These are phyloP conservation scores for Backusella tuberculispora DNA, from an alignment of 192 early-diverging fungal species.

Conservation along the genomic window DNA sequence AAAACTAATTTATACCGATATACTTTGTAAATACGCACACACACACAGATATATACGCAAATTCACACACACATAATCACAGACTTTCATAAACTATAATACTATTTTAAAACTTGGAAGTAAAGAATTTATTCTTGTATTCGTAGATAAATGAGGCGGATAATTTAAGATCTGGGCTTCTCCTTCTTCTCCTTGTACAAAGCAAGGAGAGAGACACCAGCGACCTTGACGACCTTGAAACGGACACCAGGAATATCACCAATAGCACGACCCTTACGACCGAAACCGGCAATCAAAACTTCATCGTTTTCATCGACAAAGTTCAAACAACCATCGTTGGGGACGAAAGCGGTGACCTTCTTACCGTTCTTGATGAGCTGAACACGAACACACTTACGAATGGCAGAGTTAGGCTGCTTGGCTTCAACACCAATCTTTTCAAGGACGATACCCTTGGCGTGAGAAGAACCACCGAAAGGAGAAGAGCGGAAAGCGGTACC, in stretches of 20 bases:
- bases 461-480: slow-evolving; percentile 99
- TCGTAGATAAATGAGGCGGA: neutral
- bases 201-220: slow-evolving; percentile 98
- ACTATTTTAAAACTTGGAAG: neutral
- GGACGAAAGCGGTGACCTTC: slow-evolving; percentile 99
- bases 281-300: slow-evolving; percentile 99
- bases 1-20: neutral
- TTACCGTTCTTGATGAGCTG: slow-evolving; percentile 99
- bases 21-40: neutral
- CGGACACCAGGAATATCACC: slow-evolving; percentile 99
- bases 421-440: slow-evolving; percentile 99
- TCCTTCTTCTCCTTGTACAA: slow-evolving; percentile 99
- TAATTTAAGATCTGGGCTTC: slow-evolving; percentile 91
- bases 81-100: neutral
- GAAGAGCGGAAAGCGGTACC: slow-evolving; percentile 98
- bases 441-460: slow-evolving; percentile 99
- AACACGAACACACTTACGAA: slow-evolving; percentile 99
- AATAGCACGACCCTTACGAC: slow-evolving; percentile 97
- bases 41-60: neutral
- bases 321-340: slow-evolving; percentile 99
- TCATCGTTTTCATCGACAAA: slow-evolving; percentile 99
- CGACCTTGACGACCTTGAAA: slow-evolving; percentile 99
- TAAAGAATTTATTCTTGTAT: slow-evolving; percentile 1
- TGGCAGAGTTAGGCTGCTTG: slow-evolving; percentile 99
- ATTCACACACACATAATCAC: neutral